Percentiles rank a stretch among this genome's conserved stretches.
Conservation (phyloP, 2,329 filamentous ascomycete genomes). For the Apiospora malaysiana region DNA sequence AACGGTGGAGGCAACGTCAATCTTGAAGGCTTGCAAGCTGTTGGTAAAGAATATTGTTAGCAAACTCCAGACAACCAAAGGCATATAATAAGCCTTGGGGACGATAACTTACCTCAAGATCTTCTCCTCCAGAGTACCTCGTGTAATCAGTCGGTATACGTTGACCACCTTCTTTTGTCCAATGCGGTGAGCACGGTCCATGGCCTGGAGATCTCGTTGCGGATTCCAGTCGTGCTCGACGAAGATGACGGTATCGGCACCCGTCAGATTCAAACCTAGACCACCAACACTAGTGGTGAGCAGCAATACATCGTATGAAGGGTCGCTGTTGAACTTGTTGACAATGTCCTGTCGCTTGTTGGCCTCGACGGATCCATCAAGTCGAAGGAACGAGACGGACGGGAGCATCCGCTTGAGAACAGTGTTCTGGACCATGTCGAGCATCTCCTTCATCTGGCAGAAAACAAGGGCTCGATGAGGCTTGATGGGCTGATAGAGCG, state of each 20-base stretch:
- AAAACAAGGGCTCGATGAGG: constrained; percentile 96
- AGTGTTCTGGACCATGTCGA: constrained; percentile 97
- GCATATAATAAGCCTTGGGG: neutral
- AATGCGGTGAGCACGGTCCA: constrained; percentile 98
- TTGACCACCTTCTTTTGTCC: constrained; percentile 99
- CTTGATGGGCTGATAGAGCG: constrained; percentile 81
- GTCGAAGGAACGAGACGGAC: constrained; percentile 88
- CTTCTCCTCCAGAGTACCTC: constrained; percentile 97
- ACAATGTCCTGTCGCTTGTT: constrained; percentile 96
- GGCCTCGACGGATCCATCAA: constrained; percentile 92
- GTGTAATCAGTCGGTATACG: constrained; percentile 94
- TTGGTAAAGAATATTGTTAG: neutral
- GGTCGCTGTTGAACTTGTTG: constrained; percentile 98
- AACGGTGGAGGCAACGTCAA: constrained; percentile 96
- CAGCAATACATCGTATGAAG: constrained; percentile 91
- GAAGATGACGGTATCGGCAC: constrained; percentile 98
- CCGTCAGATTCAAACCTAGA: constrained; percentile 91
- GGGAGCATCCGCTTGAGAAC: constrained; percentile 92
- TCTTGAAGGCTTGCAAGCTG: constrained; percentile 95
- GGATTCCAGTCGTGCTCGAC: constrained; percentile 99
- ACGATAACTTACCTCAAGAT: constrained; percentile 67
- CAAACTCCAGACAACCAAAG: neutral
- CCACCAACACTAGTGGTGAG: constrained; percentile 96
- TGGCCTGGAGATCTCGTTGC: constrained; percentile 97
- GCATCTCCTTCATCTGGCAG: constrained; percentile 99